Conservation (phyloP, 2,329 filamentous ascomycete species). For the Purpureocillium takamizusanense region DNA sequence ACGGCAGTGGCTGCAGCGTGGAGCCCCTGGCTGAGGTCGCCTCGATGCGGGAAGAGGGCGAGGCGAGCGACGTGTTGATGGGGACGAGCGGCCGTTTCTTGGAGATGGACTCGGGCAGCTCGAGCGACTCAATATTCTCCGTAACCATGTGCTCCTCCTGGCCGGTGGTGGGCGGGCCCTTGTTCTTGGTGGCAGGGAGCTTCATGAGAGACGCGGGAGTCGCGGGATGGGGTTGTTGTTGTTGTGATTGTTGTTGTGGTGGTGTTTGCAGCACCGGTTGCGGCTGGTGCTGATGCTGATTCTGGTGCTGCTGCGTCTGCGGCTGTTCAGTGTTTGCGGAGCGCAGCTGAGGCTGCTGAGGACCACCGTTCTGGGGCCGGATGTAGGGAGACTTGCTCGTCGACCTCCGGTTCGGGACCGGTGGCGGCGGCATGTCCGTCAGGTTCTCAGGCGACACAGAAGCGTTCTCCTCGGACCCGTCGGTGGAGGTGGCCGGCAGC, state of each 20-base stretch:
- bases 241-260: slow-evolving; percentile 5
- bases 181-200: slow-evolving; percentile 47
- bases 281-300: slow-evolving; percentile 1
- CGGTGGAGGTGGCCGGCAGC: slow-evolving; percentile 31
- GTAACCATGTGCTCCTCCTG: slow-evolving; percentile 33
- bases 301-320: slow-evolving; percentile 4
- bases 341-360: slow-evolving; percentile 13
- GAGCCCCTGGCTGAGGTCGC: slow-evolving; percentile 39
- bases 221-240: slow-evolving; percentile 51
- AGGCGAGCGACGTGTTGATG: slow-evolving; percentile 33
- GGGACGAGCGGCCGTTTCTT: slow-evolving; percentile 15
- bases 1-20: slow-evolving; percentile 37
- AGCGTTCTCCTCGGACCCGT: slow-evolving; percentile 54
- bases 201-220: slow-evolving; percentile 87
- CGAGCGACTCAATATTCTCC: slow-evolving; percentile 48
- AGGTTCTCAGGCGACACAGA: slow-evolving; percentile 56
- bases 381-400: slow-evolving; percentile 61
- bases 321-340: slow-evolving; percentile 4
- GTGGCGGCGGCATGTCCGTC: slow-evolving; percentile 58
- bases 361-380: slow-evolving; percentile 36
- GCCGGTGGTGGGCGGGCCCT: slow-evolving; percentile 31
- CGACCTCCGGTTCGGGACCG: slow-evolving; percentile 56
- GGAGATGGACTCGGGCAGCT: slow-evolving; percentile 63
- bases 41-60: slow-evolving; percentile 27
- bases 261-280: too few relatives aligned